Conservation (phyloP, 148 eudicot genomes). For the Silene uniflora region DNA sequence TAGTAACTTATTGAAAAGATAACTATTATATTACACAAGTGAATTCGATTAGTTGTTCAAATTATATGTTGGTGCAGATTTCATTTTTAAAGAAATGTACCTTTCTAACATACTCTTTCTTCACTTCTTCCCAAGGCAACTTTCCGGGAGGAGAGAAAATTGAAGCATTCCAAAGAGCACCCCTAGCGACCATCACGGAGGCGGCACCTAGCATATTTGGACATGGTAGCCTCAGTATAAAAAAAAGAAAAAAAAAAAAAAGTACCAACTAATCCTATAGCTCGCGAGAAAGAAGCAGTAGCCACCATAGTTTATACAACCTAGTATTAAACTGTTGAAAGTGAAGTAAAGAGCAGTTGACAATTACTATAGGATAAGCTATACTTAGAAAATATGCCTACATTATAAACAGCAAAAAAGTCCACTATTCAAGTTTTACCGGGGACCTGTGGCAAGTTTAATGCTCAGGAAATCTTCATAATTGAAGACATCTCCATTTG, state of each 20-base stretch:
- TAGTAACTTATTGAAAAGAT: not conserved
- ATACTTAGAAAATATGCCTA: not conserved
- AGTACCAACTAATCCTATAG: too few species aligned
- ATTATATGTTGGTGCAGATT: not conserved
- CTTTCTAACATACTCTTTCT: constrained; percentile 79
- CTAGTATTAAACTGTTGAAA: not conserved
- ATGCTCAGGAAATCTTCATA: constrained; percentile 70
- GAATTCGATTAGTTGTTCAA: not conserved
- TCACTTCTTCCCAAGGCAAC: constrained; percentile 68
- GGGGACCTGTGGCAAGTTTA: constrained; percentile 58
- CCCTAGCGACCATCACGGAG: constrained; percentile 88
- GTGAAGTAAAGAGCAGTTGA: not conserved
- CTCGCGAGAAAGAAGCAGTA: not conserved
- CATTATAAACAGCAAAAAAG: not conserved
- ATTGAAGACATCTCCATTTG: constrained; percentile 87
- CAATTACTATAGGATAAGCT: not conserved
- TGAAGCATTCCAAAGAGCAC: constrained; percentile 94
- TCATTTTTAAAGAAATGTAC: constrained; percentile 26
- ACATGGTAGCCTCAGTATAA: not conserved
- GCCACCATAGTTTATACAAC: not conserved
- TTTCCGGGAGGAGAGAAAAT: constrained; percentile 70
- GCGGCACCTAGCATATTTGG: constrained; percentile 53
- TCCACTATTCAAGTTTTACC: not conserved
- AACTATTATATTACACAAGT: not conserved
- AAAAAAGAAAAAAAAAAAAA: not conserved